Evolutionary conservation across 192 early-diverging fungal genomes (phyloP), one percentile per base, ranked within the genome.

Genomic region (Umbelopsis vinacea): DNA sequence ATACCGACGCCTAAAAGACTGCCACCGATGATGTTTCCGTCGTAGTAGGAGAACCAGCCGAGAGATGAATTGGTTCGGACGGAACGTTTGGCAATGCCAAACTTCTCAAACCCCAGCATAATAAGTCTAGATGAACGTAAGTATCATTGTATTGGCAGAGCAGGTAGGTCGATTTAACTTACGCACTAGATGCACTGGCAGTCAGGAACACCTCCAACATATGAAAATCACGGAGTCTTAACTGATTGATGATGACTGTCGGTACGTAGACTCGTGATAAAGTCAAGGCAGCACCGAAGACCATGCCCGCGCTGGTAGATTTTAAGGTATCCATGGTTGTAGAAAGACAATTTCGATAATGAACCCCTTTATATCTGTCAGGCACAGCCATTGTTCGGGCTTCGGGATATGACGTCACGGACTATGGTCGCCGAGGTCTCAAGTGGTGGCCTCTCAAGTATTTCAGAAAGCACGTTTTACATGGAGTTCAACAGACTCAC

Each of bases 161-260:
- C 23, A 54, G 26, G 0, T 12, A 54, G 10, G 26, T 9, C 11
- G n/a, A 21, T 4, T 26, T 43, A 54, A 54, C 53, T 54, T 54
- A 54, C 53, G 53, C 53, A 6, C 53, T 54, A 54, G 5, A 54
- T 24, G 53, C 53, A 26, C 53, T 54, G 4, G 53, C 53, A 8
- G 53, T 54, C 53, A 54, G 21, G 53, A 54, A 54, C 53, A 54
- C 53, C 53, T 54, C 53, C 2, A 54, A 22, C 53, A 54, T 54
- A 54, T 54, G 53, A 24, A 54, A 54, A 22, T 54, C 53, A 54
- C 14, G 23, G 23, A 54, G 53, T 22, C 53, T 22, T 3, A 54
- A 14, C 26, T 54, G 53, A 9, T 54, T 54, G 14, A 54, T 54
- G 53, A 54, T 54, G 10, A 54, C 53, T 22, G 53, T 54, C 2